Conservation (phyloP, 1,284 basidiomycete species). For the Pseudozyma sp. region DNA sequence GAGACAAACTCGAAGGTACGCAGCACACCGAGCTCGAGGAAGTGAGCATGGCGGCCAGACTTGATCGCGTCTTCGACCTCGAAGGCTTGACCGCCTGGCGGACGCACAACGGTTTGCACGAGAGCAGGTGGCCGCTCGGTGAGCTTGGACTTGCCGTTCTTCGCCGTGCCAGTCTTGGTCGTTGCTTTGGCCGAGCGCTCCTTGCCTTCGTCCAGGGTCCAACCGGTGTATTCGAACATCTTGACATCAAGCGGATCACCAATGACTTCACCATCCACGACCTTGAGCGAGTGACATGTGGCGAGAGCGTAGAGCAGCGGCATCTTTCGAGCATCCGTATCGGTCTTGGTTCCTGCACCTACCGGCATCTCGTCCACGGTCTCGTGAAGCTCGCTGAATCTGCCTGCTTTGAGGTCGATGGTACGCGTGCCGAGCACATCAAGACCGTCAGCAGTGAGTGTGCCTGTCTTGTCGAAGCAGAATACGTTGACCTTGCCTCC, state of each 20-base stretch:
- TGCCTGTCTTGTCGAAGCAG: conserved; percentile 99
- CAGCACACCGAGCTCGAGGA: conserved; percentile 92
- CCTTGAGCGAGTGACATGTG: conserved; percentile 95
- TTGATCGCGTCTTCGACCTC: conserved; percentile 87
- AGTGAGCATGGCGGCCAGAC: conserved; percentile 89
- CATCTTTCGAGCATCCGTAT: conserved; percentile 76
- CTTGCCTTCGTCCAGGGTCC: conserved; percentile 89
- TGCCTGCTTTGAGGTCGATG: conserved; percentile 70
- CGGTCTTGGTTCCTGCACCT: conserved; percentile 57
- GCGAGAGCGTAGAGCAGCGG: conserved; percentile 91
- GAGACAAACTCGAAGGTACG: conserved; percentile 97
- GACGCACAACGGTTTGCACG: conserved; percentile 95
- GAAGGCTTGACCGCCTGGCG: conserved; percentile 89
- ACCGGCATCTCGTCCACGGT: conserved; percentile 87
- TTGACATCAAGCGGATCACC: conserved; percentile 93
- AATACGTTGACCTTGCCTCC: conserved; percentile 97
- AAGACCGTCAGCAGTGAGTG: conserved; percentile 95
- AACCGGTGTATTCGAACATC: conserved; percentile 93
- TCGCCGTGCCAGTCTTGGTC: conserved; percentile 60
- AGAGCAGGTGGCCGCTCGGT: conserved; percentile 85
- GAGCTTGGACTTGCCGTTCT: conserved; percentile 65
- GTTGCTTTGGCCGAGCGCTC: conserved; percentile 57
- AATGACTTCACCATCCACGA: conserved; percentile 87
- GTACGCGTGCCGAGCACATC: conserved; percentile 80
- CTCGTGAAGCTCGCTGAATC: conserved; percentile 91